These are phyloP conservation scores for Tolypocladium paradoxum DNA, from an alignment of 2,329 filamentous ascomycete species.

Conservation along the genomic window DNA sequence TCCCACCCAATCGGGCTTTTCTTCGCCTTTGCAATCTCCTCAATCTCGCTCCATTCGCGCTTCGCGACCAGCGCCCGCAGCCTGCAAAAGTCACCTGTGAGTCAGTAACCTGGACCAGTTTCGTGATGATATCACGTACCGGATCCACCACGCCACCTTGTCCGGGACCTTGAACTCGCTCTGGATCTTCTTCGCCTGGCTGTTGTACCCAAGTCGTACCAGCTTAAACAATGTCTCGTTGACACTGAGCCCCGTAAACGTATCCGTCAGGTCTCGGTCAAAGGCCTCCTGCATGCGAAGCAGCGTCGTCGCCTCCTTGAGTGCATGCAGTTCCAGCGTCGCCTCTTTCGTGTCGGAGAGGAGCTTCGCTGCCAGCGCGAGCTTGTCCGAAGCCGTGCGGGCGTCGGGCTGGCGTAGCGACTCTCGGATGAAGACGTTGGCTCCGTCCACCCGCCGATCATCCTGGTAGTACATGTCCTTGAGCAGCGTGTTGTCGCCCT, in stretches of 20 bases:
- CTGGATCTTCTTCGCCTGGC: slow-evolving; percentile 78
- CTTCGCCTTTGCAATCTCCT: slow-evolving; percentile 67
- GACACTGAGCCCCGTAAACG: slow-evolving; percentile 72
- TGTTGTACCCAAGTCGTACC: slow-evolving; percentile 69
- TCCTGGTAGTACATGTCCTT: slow-evolving; percentile 98
- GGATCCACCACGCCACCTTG: slow-evolving; percentile 79
- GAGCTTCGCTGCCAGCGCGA: slow-evolving; percentile 75
- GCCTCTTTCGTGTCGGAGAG: slow-evolving; percentile 76
- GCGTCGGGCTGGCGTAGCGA: slow-evolving; percentile 63
- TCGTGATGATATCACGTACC: slow-evolving; percentile 28
- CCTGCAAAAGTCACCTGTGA: slow-evolving; percentile 26
- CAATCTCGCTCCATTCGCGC: slow-evolving; percentile 84
- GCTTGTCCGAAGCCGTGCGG: slow-evolving; percentile 67
- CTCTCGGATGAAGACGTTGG: slow-evolving; percentile 77
- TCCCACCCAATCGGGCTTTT: slow-evolving; percentile 96
- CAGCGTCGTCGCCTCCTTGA: slow-evolving; percentile 72
- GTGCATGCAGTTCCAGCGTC: slow-evolving; percentile 58
- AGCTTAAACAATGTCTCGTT: slow-evolving; percentile 91
- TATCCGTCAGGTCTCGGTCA: slow-evolving; percentile 69
- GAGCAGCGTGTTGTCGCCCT: slow-evolving; percentile 66
- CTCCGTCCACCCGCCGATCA: slow-evolving; percentile 78
- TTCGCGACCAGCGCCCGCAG: slow-evolving; percentile 81
- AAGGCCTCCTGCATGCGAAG: slow-evolving; percentile 79
- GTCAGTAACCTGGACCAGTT: not conserved
- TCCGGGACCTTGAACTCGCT: slow-evolving; percentile 89